A percentile compares a stretch with the other conserved stretches of the same genome.
Evolutionary conservation across 148 eudicot species (phyloP).

Genomic region (Euryodendron excelsum): DNA sequence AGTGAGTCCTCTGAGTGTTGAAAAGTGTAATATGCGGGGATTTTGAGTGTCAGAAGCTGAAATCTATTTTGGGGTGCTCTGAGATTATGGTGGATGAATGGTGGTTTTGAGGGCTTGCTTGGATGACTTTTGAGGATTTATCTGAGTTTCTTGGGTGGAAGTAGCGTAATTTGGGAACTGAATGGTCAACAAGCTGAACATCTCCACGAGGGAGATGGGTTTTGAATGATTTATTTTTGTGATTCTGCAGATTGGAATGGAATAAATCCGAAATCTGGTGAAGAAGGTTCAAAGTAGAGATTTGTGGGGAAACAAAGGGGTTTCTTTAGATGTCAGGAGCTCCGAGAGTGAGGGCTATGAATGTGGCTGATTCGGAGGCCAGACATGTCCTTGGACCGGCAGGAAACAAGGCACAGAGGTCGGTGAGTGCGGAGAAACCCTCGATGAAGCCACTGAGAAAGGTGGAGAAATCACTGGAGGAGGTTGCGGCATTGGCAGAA

Average conservation of each 20-base stretch:
- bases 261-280: not conserved
- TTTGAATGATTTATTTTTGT: slow-evolving; percentile 12
- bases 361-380: slow-evolving; percentile 26
- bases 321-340: slow-evolving; percentile 26
- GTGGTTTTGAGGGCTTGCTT: not conserved
- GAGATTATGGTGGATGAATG: slow-evolving; percentile 8
- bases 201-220: not conserved
- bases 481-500: slow-evolving; percentile 6
- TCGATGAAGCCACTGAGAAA: slow-evolving; percentile 15
- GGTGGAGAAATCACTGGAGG: slow-evolving; percentile 13
- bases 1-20: not conserved
- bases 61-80: not conserved
- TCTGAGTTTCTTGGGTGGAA: not conserved
- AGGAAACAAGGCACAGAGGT: slow-evolving; percentile 21
- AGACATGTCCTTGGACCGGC: slow-evolving; percentile 25
- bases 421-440: not conserved
- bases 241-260: not conserved
- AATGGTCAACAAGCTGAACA: slow-evolving; percentile 2
- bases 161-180: not conserved
- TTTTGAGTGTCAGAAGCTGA: not conserved
- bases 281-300: slow-evolving; percentile 2
- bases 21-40: not conserved
- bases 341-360: slow-evolving; percentile 16
- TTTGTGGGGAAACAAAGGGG: not conserved
- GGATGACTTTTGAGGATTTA: not conserved